phyloP scores from a whole-genome alignment of 106 monocot genomes.

The Dendrobium nobile region DNA sequence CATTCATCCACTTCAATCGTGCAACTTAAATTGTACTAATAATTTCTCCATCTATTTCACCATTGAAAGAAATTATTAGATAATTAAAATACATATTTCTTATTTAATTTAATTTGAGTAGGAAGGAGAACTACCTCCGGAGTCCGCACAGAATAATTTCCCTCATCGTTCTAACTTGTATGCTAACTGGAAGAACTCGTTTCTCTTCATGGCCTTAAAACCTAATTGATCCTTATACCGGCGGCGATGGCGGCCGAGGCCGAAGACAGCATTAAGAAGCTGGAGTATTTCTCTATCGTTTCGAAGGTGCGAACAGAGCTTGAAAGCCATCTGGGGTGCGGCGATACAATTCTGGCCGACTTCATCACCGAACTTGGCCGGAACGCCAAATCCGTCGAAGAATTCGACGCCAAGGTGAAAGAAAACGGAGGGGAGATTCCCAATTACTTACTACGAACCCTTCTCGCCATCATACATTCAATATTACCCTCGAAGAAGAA shows the following conservation, averaged over 20 bases:
- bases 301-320: constrained; percentile 83
- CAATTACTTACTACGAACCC: constrained; percentile 85
- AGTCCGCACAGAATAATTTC: too few species aligned
- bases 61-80: too few species aligned
- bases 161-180: too few species aligned
- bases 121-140: too few species aligned
- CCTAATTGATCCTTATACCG: neutral
- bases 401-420: constrained; percentile 79
- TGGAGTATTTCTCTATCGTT: constrained; percentile 82
- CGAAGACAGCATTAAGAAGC: constrained; percentile 49
- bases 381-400: constrained; percentile 43
- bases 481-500: constrained; percentile 47
- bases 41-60: too few species aligned
- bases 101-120: too few species aligned
- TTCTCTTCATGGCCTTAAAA: too few species aligned
- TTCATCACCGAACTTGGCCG: constrained; percentile 89
- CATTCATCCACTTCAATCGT: too few species aligned
- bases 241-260: neutral
- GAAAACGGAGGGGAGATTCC: constrained; percentile 82
- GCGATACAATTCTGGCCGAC: constrained; percentile 85
- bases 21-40: too few species aligned
- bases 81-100: too few species aligned
- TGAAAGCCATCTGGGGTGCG: constrained; percentile 54
- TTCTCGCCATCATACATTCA: constrained; percentile 90
- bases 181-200: too few species aligned